Percentiles rank a stretch among this genome's conserved stretches.
phyloP scores from a whole-genome alignment of 331 rosid genomes.

The Stylosanthes scabra region DNA sequence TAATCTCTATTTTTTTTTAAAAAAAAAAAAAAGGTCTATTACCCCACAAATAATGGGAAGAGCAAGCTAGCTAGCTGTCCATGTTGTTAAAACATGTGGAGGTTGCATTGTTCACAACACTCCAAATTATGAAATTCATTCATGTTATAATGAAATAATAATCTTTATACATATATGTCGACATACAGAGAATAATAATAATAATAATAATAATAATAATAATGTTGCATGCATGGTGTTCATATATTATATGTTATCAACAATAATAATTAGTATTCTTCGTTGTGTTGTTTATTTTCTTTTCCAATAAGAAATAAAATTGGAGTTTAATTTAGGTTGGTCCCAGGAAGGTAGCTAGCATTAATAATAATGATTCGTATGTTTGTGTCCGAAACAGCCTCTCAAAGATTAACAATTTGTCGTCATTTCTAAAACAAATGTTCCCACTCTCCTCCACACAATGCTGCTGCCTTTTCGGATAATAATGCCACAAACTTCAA shows the following conservation, averaged over 20 bases:
- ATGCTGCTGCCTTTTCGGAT: not conserved
- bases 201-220: not conserved
- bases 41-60: not conserved
- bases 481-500: not conserved
- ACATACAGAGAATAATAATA: too few relatives aligned
- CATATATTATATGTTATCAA: not conserved
- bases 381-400: not conserved
- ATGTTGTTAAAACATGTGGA: conserved; percentile 19
- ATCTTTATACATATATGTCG: too few relatives aligned
- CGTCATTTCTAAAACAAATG: not conserved
- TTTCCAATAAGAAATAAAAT: not conserved
- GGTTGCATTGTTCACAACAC: conserved; percentile 16
- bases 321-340: not conserved
- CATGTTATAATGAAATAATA: not conserved
- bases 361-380: not conserved
- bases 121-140: not conserved
- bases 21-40: too few relatives aligned
- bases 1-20: too few relatives aligned
- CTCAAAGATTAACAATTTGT: not conserved
- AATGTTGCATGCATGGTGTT: not conserved
- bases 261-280: conserved; percentile 17
- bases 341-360: not conserved
- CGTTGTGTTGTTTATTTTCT: not conserved
- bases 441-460: conserved; percentile 1
- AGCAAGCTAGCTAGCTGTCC: conserved; percentile 9